Conservation (phyloP, 495 filamentous ascomycete genomes). For the Neurospora discreta region DNA sequence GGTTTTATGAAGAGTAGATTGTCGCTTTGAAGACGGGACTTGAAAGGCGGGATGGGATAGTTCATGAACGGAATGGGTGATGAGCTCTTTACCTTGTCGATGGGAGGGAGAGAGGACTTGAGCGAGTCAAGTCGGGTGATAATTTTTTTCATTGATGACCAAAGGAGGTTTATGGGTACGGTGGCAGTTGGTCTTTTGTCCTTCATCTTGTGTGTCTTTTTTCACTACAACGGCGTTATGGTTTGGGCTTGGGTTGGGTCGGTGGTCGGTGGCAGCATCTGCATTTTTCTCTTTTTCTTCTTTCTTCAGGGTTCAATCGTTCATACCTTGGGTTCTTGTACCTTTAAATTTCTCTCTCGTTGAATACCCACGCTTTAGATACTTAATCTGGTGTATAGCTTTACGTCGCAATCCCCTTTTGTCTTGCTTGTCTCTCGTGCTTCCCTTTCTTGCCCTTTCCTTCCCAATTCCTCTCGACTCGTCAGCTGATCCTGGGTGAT, state of each 20-base stretch:
- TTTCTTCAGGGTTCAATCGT: neutral
- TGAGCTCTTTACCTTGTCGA: too few species aligned
- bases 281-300: neutral
- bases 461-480: too few species aligned
- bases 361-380: neutral
- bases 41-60: too few species aligned
- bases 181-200: neutral
- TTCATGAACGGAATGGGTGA: too few species aligned
- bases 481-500: neutral
- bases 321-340: neutral
- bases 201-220: neutral
- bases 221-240: neutral
- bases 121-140: neutral
- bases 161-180: neutral
- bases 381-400: neutral
- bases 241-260: neutral
- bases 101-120: neutral
- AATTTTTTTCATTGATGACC: neutral
- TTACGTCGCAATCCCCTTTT: too few species aligned
- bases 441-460: too few species aligned
- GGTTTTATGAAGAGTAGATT: slow-evolving; percentile 42
- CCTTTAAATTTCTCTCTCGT: neutral
- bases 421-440: too few species aligned
- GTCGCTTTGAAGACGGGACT: too few species aligned
- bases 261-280: neutral